Evolutionary conservation across 2,329 filamentous ascomycete genomes (phyloP).

Genomic region (Stemphylium lycopersici): DNA sequence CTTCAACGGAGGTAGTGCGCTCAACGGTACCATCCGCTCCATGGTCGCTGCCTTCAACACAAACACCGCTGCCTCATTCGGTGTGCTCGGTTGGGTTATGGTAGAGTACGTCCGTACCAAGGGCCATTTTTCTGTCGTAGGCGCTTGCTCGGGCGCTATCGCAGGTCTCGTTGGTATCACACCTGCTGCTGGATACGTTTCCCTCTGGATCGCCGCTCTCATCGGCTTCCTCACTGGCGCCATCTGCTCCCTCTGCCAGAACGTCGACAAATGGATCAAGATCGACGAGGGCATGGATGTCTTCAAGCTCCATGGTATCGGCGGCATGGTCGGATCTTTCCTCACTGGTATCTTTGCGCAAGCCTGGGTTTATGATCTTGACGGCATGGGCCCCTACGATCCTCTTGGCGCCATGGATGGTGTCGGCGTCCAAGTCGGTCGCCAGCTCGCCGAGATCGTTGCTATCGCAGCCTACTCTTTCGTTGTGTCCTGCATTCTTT

Average conservation of each 20-base stretch:
- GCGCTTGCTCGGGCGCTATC: constrained; percentile 64
- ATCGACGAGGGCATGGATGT: constrained; percentile 66
- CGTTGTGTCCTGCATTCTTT: constrained; percentile 58
- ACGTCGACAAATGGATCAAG: constrained; percentile 60
- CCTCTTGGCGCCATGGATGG: constrained; percentile 60
- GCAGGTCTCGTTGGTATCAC: constrained; percentile 67
- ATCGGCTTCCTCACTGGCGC: constrained; percentile 63
- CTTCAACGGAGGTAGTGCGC: constrained; percentile 63
- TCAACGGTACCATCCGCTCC: constrained; percentile 56
- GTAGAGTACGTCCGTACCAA: constrained; percentile 60
- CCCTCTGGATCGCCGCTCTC: constrained; percentile 60
- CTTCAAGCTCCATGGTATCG: constrained; percentile 65
- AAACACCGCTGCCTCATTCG: constrained; percentile 61
- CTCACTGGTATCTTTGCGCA: constrained; percentile 64
- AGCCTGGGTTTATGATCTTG: constrained; percentile 56
- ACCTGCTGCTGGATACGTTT: constrained; percentile 61
- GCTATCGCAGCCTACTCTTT: constrained; percentile 62
- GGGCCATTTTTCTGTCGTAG: constrained; percentile 62
- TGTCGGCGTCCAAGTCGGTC: constrained; percentile 61
- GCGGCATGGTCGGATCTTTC: constrained; percentile 64
- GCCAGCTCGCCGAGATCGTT: constrained; percentile 62
- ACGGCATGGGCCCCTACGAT: constrained; percentile 54
- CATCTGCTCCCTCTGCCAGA: constrained; percentile 57
- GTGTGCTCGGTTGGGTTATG: constrained; percentile 61
- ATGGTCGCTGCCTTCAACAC: constrained; percentile 65